These are phyloP conservation scores for Starmerella kuoi DNA, from an alignment of 805 yeast species.

Conservation along the genomic window DNA sequence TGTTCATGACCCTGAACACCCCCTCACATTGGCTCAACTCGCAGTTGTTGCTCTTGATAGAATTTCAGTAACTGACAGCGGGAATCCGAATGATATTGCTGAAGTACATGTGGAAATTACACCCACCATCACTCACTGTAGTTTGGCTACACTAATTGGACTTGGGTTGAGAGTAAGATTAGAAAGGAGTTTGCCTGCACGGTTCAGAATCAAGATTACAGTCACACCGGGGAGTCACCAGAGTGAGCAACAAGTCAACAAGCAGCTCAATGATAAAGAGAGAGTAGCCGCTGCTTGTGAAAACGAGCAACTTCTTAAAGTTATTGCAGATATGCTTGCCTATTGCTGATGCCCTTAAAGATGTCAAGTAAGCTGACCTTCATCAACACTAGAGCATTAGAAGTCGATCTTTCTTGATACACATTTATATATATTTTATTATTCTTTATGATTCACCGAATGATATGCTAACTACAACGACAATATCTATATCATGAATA, in stretches of 20 bases:
- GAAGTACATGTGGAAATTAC: constrained; percentile 75
- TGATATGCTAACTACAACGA: too few species aligned
- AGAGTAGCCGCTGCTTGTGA: constrained; percentile 98
- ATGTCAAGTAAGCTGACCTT: not conserved
- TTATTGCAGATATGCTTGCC: constrained; percentile 83
- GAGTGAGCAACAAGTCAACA: constrained; percentile 89
- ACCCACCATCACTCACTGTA: constrained; percentile 96
- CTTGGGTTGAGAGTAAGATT: constrained; percentile 85
- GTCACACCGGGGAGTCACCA: constrained; percentile 91
- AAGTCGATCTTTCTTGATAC: too few species aligned
- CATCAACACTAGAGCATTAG: not conserved
- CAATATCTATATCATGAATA: too few species aligned
- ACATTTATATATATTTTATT: not conserved
- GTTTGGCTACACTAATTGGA: constrained; percentile 90
- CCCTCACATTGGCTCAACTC: constrained; percentile 82
- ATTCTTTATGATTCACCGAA: not conserved
- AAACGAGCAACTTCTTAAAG: constrained; percentile 78
- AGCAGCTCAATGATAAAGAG: constrained; percentile 93
- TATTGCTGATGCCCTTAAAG: constrained; percentile 48
- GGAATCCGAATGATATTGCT: constrained; percentile 44
- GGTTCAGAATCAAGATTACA: constrained; percentile 66
- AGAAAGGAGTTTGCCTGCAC: constrained; percentile 74
- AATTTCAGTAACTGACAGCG: constrained; percentile 54
- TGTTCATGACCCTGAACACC: constrained; percentile 96
- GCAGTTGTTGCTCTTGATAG: constrained; percentile 84